Evolutionary conservation across 371 early-diverging fungal genomes (phyloP), one percentile per base, ranked within the genome.

Genomic region (Mucor piriformis): DNA sequence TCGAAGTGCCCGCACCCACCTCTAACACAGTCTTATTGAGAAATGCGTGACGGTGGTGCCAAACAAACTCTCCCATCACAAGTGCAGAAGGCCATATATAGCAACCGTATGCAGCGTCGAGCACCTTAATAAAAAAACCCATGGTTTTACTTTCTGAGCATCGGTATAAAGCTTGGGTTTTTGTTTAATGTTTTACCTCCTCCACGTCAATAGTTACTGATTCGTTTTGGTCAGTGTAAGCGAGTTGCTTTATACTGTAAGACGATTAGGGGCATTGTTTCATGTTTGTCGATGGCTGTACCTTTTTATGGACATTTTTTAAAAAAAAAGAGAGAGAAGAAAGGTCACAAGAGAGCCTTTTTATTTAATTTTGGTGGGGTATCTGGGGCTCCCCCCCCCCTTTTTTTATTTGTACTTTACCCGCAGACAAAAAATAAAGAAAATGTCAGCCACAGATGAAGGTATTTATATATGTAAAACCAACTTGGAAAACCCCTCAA

Each of bases 51-150:
- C 76, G 64, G 15, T 68, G 52, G 46, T 70, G 52, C 63, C 73
- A 77, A 21, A 83, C 64, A 59, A 73, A 85, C 16, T 82, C 81
- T 3, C 74, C 72, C 59, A 85, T 64, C 2, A 83, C 77, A 0
- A 85, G 53, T 1, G 85, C 68, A 6, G 82, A 82, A 0, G 85
- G 85, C 85, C 85, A 85, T 40, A 82, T 67, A 56, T 83, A 85
- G 29, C 76, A 73, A 24, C 83, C 85, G 61, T 79, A 85, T 16
- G 79, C 73, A 13, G 82, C 64, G 54, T 84, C 79, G 7, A 84
- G 61, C 3, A 77, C 53, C 83, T 83, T 15, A n/a, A n/a, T n/a
- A 38, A 42, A 6, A 20, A 42, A 42, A 20, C 21, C 3, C n/a
- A n/a, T 42, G 20, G n/a, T 6, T 20, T 6, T n/a, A 6, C 6